A percentile compares a stretch with the other conserved stretches of the same genome.
These are phyloP conservation scores for Termitomyces sp. DNA, from an alignment of 768 basidiomycete species.

Conservation along the genomic window DNA sequence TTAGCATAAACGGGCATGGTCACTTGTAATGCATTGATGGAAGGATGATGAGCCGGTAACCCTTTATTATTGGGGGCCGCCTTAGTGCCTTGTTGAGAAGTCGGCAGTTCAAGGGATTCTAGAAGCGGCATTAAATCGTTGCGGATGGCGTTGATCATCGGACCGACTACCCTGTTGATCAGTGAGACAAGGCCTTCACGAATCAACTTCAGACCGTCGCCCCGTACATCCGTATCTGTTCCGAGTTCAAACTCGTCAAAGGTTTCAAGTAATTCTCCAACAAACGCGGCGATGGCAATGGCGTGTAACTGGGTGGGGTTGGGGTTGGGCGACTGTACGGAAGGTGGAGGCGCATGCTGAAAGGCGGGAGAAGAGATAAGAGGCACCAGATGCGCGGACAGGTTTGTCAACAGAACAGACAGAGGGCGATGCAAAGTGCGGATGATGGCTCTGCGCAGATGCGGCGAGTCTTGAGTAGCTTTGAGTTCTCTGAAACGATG, in stretches of 20 bases:
- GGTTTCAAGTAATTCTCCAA: conserved; percentile 66
- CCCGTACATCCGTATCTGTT: conserved; percentile 52
- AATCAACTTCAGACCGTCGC: conserved; percentile 63
- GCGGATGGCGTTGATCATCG: conserved; percentile 57
- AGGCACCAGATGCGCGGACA: conserved; percentile 64
- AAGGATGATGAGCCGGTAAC: conserved; percentile 43
- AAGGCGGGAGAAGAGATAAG: conserved; percentile 63
- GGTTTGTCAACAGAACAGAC: conserved; percentile 65
- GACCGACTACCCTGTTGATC: conserved; percentile 60
- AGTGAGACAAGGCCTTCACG: conserved; percentile 70
- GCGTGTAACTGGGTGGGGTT: conserved; percentile 72
- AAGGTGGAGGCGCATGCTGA: conserved; percentile 44
- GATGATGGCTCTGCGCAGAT: conserved; percentile 64
- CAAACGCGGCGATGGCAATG: conserved; percentile 60
- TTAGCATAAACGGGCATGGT: conserved; percentile 60
- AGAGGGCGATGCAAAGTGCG: conserved; percentile 73
- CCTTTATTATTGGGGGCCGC: conserved; percentile 25
- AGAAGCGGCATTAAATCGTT: conserved; percentile 56
- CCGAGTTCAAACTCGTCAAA: conserved; percentile 68
- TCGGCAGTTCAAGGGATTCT: conserved; percentile 54
- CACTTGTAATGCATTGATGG: conserved; percentile 52
- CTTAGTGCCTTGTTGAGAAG: conserved; percentile 24
- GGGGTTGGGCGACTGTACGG: conserved; percentile 42
- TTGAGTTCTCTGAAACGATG: conserved; percentile 55
- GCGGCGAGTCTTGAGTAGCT: conserved; percentile 55